Base-by-base conservation (phyloP, 257 asterid genomes). In the Scutellaria minor region DNA sequence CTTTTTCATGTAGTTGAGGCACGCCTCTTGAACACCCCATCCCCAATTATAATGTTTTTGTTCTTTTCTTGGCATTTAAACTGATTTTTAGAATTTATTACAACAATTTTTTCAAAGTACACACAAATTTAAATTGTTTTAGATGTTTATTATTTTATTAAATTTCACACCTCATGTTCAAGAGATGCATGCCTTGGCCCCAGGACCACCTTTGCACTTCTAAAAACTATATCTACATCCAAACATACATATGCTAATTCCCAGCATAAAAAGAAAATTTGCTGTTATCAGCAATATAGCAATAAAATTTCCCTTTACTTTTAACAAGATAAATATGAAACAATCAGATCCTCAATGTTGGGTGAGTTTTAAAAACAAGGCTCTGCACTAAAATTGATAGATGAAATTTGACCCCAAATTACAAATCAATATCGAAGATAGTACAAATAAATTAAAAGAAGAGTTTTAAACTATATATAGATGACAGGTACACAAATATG, bases 301-400 rank as follows among this genome's bases (percentile, higher is more conserved):
- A 44, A 56, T 15, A 39, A 60, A 15, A 39, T 18, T 27, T 47
- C 54, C 46, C 18, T 22, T 46, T 13, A 42, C 22, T 56, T 41
- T n/a, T 22, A 27, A 51, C 15, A 40, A 59, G 64, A 58, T 45
- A n/a, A 18, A 46, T 40, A 12, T 35, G 22, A 51, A 64, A 61
- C 5, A 9, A 65, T 35, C 73, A 76, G 67, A 74, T 64, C 73
- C 58, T 52, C 15, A 20, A 9, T 53, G 24, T 41, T 41, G 45
- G 15, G 31, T 61, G 37, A 51, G 42, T 15, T 66, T 51, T 46
- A 5, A 20, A 35, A 52, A 59, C 11, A 58, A 15, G 6, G n/a
- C 22, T 4, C 3, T 77, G 68, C 51, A 9, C 15, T 15, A 59
- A 37, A 71, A 55, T 24, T 14, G 11, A 18, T 40, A 18, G 6